A percentile compares a stretch with the other conserved stretches of the same genome.
Conservation (phyloP, 805 yeast genomes). For the Candida krabiensis region DNA sequence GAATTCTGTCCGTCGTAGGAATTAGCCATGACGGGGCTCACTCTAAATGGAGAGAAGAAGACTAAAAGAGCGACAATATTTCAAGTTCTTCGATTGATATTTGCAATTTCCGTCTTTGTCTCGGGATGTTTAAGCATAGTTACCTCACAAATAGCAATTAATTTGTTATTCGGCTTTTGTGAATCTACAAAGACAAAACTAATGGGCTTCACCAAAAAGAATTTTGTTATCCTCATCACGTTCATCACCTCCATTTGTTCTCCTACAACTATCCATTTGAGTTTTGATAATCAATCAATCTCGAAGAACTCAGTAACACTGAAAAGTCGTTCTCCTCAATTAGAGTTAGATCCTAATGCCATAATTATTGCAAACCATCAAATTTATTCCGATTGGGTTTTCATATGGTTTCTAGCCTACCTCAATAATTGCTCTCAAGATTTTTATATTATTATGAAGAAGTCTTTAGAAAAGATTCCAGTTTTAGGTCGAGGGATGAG, state of each 20-base stretch:
- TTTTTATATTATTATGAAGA: slow-evolving; percentile 75
- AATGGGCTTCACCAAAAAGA: slow-evolving; percentile 54
- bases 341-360: slow-evolving; percentile 29
- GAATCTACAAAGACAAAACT: slow-evolving; percentile 39
- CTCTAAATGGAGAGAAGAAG: too few species aligned
- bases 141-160: slow-evolving; percentile 44
- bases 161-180: slow-evolving; percentile 31
- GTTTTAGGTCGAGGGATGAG: slow-evolving; percentile 84
- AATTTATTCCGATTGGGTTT: slow-evolving; percentile 92
- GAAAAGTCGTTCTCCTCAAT: slow-evolving; percentile 8
- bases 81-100: slow-evolving; percentile 25
- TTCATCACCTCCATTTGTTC: slow-evolving; percentile 50
- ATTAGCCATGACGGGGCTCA: neutral
- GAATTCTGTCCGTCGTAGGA: too few species aligned
- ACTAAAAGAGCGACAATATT: slow-evolving; percentile 23
- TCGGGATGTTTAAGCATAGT: slow-evolving; percentile 46
- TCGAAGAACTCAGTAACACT: slow-evolving; percentile 7
- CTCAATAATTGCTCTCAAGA: slow-evolving; percentile 64
- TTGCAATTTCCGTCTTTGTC: slow-evolving; percentile 28
- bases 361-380: slow-evolving; percentile 87
- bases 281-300: slow-evolving; percentile 31
- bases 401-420: slow-evolving; percentile 81
- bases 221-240: slow-evolving; percentile 55
- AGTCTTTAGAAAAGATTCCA: slow-evolving; percentile 68
- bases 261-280: slow-evolving; percentile 52